Evolutionary conservation across 2,329 filamentous ascomycete species (phyloP), one percentile per base, ranked within the genome.

Genomic region (Calcarisporium arbuscula): DNA sequence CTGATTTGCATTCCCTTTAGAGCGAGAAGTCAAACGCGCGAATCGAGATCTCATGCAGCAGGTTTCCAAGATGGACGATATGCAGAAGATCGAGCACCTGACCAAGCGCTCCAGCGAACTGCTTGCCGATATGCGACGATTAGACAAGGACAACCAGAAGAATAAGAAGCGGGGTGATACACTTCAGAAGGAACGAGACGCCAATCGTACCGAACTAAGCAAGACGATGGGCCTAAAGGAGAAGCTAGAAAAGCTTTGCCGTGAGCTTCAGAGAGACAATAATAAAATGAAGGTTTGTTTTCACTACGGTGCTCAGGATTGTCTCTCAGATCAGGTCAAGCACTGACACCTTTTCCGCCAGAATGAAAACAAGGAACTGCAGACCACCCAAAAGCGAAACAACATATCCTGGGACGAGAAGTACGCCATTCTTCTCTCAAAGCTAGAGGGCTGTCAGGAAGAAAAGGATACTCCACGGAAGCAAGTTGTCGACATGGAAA

Each of bases 171-270:
- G 88, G 17, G 86, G 85, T 18, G 92, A 98, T 57, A 83, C 87
- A 52, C 63, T 98, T 36, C 92, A 98, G 60, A 98, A 96, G 58
- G 92, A 98, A 52, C 94, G 94, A 59, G 92, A 98, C 56, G 80
- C 85, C 47, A 83, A 84, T 38, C 80, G 88, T 49, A 84, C 82
- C 30, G 92, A 98, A 57, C 70, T 95, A 36, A 90, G 80, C 63
- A 95, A 95, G 64, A 90, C 89, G 16, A 81, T 85, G 15, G 84
- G 82, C 2, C 77, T 96, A 55, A 95, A 94, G 60, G 89, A 96
- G 58, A 96, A 96, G 63, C 69, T 98, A 29, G 92, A 98, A 62
- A 98, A 96, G 57, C 70, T 98, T 20, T 95, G 89, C 51, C 74
- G 92, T 37, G 92, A 98, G 60, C 72, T 98, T 36, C 92, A 94